These are phyloP conservation scores for Eucalyptus cloeziana DNA, from an alignment of 345 rosid species.

Conservation along the genomic window DNA sequence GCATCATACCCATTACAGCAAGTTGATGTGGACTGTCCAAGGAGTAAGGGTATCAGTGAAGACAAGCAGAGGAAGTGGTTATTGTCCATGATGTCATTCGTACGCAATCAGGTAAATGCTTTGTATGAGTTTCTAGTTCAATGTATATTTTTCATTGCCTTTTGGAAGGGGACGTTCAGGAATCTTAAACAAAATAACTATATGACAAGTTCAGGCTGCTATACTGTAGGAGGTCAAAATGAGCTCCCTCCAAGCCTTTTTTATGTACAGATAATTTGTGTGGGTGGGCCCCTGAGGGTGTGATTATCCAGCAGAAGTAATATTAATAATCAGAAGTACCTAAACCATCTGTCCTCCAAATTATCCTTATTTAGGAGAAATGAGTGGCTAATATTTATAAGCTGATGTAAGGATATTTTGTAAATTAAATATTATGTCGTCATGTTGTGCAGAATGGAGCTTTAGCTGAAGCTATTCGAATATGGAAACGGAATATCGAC, in stretches of 20 bases:
- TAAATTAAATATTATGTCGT: neutral
- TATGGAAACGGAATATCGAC: slow-evolving; percentile 91
- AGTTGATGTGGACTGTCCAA: slow-evolving; percentile 76
- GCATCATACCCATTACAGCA: slow-evolving; percentile 74
- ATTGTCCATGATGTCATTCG: slow-evolving; percentile 89
- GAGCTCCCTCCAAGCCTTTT: neutral
- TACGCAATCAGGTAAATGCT: slow-evolving; percentile 74
- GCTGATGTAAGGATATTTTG: neutral
- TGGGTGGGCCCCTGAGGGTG: neutral
- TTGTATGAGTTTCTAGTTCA: neutral
- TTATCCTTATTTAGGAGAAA: neutral
- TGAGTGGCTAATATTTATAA: neutral
- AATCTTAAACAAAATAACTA: neutral
- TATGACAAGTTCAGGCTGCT: neutral
- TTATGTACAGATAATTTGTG: neutral
- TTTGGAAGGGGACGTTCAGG: neutral
- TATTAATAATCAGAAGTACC: neutral
- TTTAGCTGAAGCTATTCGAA: slow-evolving; percentile 79
- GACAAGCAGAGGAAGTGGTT: slow-evolving; percentile 96
- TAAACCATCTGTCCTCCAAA: neutral
- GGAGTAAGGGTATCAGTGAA: slow-evolving; percentile 89
- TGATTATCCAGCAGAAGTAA: neutral
- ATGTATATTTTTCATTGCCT: neutral
- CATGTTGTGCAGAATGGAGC: slow-evolving; percentile 76
- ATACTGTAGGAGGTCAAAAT: neutral